Evolutionary conservation across 768 basidiomycete species (phyloP).

Genomic region (Mycena leptocephala): DNA sequence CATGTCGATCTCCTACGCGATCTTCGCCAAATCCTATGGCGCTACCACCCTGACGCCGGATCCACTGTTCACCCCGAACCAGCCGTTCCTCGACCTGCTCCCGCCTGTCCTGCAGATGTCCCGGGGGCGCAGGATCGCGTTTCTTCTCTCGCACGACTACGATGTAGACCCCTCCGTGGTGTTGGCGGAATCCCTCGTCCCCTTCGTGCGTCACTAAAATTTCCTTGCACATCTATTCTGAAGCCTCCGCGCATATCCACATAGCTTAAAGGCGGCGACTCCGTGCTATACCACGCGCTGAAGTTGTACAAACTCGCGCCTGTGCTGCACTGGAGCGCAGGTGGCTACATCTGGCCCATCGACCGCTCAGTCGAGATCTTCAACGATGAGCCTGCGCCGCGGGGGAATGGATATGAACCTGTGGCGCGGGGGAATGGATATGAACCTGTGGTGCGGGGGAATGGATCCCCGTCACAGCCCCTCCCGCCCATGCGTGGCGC

Average conservation of each 20-base stretch:
- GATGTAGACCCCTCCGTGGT: constrained; percentile 78
- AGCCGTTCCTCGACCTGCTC: constrained; percentile 80
- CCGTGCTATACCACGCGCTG: constrained; percentile 82
- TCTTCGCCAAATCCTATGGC: constrained; percentile 80
- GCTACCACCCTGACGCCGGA: constrained; percentile 67
- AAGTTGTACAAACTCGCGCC: constrained; percentile 84
- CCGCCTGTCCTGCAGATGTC: constrained; percentile 82
- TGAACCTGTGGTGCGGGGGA: too few relatives aligned
- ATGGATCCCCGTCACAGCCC: constrained; percentile 38
- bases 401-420: constrained; percentile 47
- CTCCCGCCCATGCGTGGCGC: constrained; percentile 53
- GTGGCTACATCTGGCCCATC: constrained; percentile 87
- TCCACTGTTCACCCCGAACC: constrained; percentile 81
- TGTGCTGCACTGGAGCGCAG: constrained; percentile 87
- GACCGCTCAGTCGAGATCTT: constrained; percentile 79
- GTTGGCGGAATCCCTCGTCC: constrained; percentile 80
- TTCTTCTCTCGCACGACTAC: constrained; percentile 81
- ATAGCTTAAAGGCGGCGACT: constrained; percentile 86
- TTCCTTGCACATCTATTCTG: background rate
- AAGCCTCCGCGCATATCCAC: background rate
- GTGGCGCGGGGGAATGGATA: constrained; percentile 20
- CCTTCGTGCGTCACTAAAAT: constrained; percentile 62
- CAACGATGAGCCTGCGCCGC: constrained; percentile 52
- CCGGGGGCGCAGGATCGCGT: constrained; percentile 81
- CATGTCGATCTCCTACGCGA: constrained; percentile 79